Conservation (phyloP, 768 basidiomycete genomes). For the Wakefieldia striispora region DNA sequence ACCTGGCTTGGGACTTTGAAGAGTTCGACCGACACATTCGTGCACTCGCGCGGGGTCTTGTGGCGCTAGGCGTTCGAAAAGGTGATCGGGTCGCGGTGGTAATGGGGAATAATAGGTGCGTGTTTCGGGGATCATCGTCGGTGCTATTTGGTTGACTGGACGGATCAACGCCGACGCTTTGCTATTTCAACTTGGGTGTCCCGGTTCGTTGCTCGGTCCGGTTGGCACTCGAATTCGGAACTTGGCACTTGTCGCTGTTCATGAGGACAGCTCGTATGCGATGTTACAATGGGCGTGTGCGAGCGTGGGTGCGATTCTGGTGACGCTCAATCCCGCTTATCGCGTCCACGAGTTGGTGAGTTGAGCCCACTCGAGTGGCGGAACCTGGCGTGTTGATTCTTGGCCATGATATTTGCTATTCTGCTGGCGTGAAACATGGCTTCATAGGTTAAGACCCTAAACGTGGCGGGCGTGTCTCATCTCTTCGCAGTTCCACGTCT, state of each 20-base stretch:
- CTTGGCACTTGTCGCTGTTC: too few relatives aligned
- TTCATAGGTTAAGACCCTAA: slow-evolving; percentile 55
- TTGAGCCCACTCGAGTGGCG: background rate
- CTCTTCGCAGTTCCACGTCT: slow-evolving; percentile 72
- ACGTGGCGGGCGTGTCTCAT: slow-evolving; percentile 63
- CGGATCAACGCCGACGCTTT: background rate
- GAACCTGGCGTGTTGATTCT: too few relatives aligned
- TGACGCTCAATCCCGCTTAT: slow-evolving; percentile 83
- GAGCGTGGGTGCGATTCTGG: slow-evolving; percentile 78
- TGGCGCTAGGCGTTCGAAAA: slow-evolving; percentile 65
- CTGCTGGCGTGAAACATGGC: background rate
- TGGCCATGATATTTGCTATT: too few relatives aligned
- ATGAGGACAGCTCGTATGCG: slow-evolving; percentile 61
- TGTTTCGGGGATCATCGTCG: background rate
- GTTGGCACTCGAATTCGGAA: too few relatives aligned
- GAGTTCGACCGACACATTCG: slow-evolving; percentile 67
- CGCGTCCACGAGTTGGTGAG: slow-evolving; percentile 64
- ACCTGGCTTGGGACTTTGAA: slow-evolving; percentile 71
- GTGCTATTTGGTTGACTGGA: background rate
- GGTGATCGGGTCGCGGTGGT: slow-evolving; percentile 78
- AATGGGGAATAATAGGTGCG: slow-evolving; percentile 84
- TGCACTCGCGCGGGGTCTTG: slow-evolving; percentile 67
- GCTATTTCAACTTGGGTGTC: too few relatives aligned
- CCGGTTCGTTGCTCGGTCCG: too few relatives aligned
- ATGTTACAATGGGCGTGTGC: slow-evolving; percentile 84